These are phyloP conservation scores for Termitomyces sp. DNA, from an alignment of 768 basidiomycete genomes.

Conservation along the genomic window DNA sequence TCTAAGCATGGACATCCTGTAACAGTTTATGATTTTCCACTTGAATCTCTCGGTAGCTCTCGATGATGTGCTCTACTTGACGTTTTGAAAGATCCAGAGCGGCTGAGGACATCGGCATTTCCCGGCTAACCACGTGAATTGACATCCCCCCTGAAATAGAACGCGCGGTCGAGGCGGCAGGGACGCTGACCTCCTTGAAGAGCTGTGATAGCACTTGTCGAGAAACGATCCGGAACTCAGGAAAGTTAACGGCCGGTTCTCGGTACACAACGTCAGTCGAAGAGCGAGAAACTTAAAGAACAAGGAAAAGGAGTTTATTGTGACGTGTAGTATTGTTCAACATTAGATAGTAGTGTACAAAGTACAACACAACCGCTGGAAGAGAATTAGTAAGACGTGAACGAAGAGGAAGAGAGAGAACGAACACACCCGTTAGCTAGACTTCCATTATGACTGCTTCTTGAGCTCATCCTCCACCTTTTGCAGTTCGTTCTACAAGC, in stretches of 20 bases:
- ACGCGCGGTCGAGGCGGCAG: slow-evolving; percentile 3
- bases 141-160: not conserved
- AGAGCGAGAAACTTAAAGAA: not conserved
- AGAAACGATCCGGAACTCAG: not conserved
- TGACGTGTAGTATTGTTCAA: not conserved
- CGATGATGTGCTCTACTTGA: no score
- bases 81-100: no score
- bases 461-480: slow-evolving; percentile 18
- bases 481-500: slow-evolving; percentile 19
- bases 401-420: no score
- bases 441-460: slow-evolving; percentile 11
- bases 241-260: not conserved
- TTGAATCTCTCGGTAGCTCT: no score
- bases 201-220: not conserved
- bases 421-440: not conserved
- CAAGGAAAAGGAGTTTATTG: no score
- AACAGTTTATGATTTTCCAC: not conserved
- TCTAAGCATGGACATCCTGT: not conserved
- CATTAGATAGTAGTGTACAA: not conserved
- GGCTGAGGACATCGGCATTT: not conserved
- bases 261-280: no score
- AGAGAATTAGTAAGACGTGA: not conserved
- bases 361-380: not conserved
- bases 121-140: not conserved
- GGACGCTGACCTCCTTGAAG: no score